phyloP scores from a whole-genome alignment of 768 basidiomycete species.

The Boletellus emodensis region DNA sequence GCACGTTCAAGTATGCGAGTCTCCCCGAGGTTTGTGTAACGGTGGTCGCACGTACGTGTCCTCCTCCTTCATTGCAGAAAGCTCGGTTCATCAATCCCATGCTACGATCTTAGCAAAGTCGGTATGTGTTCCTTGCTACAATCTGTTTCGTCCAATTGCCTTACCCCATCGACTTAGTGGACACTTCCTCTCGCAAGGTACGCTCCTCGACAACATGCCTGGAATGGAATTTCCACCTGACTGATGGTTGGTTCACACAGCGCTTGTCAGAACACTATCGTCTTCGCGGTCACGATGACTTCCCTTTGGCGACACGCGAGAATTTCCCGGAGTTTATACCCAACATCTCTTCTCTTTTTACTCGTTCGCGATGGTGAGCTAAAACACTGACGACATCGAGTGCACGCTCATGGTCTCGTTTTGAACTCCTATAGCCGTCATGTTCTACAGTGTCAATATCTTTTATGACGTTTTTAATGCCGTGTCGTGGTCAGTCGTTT shows the following conservation, averaged over 20 bases:
- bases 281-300: conserved; percentile 3
- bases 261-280: conserved; percentile 2
- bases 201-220: not conserved
- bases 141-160: not conserved
- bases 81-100: not conserved
- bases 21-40: not conserved
- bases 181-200: conserved; percentile 2
- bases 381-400: not conserved
- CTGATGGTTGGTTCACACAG: not conserved
- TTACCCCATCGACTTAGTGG: conserved; percentile 4
- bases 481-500: conserved; percentile 4
- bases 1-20: not conserved
- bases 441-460: conserved; percentile 6
- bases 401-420: not conserved
- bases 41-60: conserved; percentile 1
- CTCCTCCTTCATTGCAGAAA: not conserved
- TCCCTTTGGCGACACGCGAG: conserved; percentile 7
- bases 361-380: conserved; percentile 14
- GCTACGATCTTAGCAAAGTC: not conserved
- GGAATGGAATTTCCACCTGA: not conserved
- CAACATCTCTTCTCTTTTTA: conserved; percentile 2
- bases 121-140: not conserved
- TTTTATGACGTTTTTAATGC: not conserved
- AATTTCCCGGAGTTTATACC: conserved; percentile 1
- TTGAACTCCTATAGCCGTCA: not conserved